phyloP scores from a whole-genome alignment of 352 stramenopile genomes.

The Phytophthora hybrid region DNA sequence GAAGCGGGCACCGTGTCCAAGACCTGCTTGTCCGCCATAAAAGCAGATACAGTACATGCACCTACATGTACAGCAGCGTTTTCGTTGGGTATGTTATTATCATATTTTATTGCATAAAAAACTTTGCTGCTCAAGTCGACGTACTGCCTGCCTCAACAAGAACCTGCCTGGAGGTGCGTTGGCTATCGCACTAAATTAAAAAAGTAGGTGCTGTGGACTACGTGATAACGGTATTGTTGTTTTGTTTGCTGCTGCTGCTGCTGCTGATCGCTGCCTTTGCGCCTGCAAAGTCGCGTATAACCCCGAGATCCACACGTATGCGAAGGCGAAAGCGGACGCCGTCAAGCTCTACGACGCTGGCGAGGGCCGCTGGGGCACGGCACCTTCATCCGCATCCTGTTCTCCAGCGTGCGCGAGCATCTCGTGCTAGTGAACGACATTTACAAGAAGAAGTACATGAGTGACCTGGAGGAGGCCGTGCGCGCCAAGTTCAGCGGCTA shows the following conservation, averaged over 20 bases:
- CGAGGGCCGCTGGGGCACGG: slow-evolving; percentile 78
- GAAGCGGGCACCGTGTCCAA: too few relatives aligned
- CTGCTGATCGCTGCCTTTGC: slow-evolving; percentile 12
- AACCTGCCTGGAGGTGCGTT: slow-evolving; percentile 50
- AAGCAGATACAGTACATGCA: too few relatives aligned
- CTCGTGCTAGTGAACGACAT: slow-evolving; percentile 66
- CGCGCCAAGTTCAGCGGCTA: slow-evolving; percentile 75
- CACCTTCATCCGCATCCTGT: slow-evolving; percentile 67
- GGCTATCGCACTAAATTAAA: not conserved
- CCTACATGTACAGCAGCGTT: too few relatives aligned
- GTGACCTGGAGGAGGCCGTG: slow-evolving; percentile 60
- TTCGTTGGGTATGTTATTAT: too few relatives aligned
- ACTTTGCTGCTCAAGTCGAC: too few relatives aligned
- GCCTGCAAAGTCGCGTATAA: slow-evolving; percentile 57
- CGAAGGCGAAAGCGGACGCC: slow-evolving; percentile 61
- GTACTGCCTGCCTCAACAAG: too few relatives aligned
- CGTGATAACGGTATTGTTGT: not conserved
- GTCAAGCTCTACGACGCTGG: slow-evolving; percentile 75
- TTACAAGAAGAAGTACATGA: slow-evolving; percentile 77
- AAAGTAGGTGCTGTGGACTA: not conserved
- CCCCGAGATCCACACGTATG: slow-evolving; percentile 61
- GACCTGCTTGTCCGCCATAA: too few relatives aligned
- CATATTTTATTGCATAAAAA: too few relatives aligned
- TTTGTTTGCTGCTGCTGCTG: not conserved
- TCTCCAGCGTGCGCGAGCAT: slow-evolving; percentile 68